phyloP scores from a whole-genome alignment of 23 red algal species.

The Gracilaria domingensis region DNA sequence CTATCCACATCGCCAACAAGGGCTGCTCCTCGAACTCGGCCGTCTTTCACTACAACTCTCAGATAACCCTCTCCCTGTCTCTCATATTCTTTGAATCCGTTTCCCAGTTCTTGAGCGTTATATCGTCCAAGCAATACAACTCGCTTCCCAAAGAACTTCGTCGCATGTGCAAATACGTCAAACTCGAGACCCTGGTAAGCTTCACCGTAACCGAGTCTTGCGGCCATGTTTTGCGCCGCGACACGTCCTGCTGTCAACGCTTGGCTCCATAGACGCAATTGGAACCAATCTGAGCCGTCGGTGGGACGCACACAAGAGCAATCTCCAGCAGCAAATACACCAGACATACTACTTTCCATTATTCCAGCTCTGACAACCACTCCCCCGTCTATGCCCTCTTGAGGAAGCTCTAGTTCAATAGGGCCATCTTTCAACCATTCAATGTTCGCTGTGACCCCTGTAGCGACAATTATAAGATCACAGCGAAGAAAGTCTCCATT shows the following conservation, averaged over 20 bases:
- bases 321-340: constrained; percentile 93
- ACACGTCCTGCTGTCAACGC: constrained; percentile 59
- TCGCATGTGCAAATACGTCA: constrained; percentile 92
- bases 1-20: constrained; percentile 85
- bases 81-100: constrained; percentile 69
- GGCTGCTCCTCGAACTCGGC: constrained; percentile 77
- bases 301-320: constrained; percentile 61
- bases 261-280: constrained; percentile 95
- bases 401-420: background rate
- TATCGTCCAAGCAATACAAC: constrained; percentile 89
- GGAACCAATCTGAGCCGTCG: constrained; percentile 80
- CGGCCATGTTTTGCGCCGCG: constrained; percentile 76
- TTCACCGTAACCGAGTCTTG: constrained; percentile 5
- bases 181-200: constrained; percentile 57
- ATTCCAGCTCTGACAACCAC: constrained; percentile 66
- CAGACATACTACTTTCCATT: constrained; percentile 55
- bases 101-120: constrained; percentile 61
- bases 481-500: constrained; percentile 38
- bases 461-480: constrained; percentile 81
- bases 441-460: constrained; percentile 76
- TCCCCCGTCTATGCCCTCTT: constrained; percentile 48
- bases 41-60: constrained; percentile 66
- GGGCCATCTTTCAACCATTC: constrained; percentile 42
- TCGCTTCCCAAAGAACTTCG: constrained; percentile 83
- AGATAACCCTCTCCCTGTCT: constrained; percentile 64